Percentiles rank a stretch among this genome's conserved stretches.
phyloP scores from a whole-genome alignment of 1,284 basidiomycete species.

The Melampsora abietis-canadensis region DNA sequence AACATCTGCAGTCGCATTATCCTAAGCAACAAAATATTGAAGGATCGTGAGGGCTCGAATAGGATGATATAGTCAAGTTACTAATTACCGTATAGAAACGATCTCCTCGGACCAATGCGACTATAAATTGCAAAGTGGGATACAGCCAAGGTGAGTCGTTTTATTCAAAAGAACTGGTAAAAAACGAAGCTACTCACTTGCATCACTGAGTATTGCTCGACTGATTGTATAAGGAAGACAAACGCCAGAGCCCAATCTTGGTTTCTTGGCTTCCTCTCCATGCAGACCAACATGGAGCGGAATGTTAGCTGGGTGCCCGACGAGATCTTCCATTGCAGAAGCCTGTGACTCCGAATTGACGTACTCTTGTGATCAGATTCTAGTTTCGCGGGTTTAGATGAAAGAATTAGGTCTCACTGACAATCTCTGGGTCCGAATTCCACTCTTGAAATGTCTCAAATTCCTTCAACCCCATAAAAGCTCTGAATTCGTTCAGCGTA shows the following conservation, averaged over 20 bases:
- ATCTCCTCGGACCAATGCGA: constrained; percentile 39
- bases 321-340: constrained; percentile 38
- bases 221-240: constrained; percentile 37
- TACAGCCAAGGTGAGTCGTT: too few species aligned
- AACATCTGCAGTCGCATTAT: constrained; percentile 34
- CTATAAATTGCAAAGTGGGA: neutral
- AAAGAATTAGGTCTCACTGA: neutral
- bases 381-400: neutral
- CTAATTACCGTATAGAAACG: constrained; percentile 33
- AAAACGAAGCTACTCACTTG: constrained; percentile 6
- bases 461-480: constrained; percentile 32
- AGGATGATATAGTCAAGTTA: neutral
- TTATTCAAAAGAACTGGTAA: neutral
- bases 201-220: constrained; percentile 40
- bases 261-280: constrained; percentile 36
- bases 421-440: constrained; percentile 35
- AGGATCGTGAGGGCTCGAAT: too few species aligned
- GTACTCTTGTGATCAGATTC: neutral
- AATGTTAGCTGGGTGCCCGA: constrained; percentile 40
- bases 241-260: constrained; percentile 30
- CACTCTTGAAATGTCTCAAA: constrained; percentile 41
- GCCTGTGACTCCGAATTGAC: constrained; percentile 1
- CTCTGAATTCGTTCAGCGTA: constrained; percentile 36
- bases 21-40: neutral
- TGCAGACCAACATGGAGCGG: constrained; percentile 36